These are phyloP conservation scores for Solanum peruvianum DNA, from an alignment of 257 asterid species.

Conservation along the genomic window DNA sequence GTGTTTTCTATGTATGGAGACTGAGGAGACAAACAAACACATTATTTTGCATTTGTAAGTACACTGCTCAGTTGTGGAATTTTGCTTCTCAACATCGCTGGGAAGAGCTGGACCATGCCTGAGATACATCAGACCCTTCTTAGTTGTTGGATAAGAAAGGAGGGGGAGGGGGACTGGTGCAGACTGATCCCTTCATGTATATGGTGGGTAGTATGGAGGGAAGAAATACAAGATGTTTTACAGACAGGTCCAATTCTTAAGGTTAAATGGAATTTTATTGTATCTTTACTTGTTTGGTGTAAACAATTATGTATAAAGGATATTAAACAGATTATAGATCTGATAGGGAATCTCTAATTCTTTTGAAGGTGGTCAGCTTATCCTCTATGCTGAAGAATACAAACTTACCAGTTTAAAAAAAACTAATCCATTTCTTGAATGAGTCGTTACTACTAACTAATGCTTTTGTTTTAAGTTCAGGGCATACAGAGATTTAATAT, in stretches of 20 bases:
- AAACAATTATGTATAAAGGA: not conserved
- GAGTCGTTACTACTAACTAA: not conserved
- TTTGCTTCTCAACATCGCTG: no score
- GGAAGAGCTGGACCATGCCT: no score
- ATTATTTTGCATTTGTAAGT: no score
- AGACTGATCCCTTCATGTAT: no score
- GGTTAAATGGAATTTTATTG: no score
- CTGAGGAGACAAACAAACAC: not conserved
- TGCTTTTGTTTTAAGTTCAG: not conserved
- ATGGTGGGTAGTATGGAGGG: no score
- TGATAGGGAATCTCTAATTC: not conserved
- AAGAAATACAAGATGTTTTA: no score
- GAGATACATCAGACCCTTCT: no score
- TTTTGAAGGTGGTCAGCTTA: not conserved
- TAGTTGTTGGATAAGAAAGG: no score
- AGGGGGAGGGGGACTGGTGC: no score
- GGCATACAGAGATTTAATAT: not conserved
- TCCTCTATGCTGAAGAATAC: not conserved
- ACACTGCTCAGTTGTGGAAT: no score
- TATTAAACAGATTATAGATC: not conserved
- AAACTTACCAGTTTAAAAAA: not conserved
- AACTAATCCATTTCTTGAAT: not conserved
- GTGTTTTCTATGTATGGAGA: not conserved
- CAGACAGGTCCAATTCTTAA: no score
- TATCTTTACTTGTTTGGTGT: not conserved